Evolutionary conservation across 371 early-diverging fungal species (phyloP).

Genomic region (Dichotomocladium elegans): DNA sequence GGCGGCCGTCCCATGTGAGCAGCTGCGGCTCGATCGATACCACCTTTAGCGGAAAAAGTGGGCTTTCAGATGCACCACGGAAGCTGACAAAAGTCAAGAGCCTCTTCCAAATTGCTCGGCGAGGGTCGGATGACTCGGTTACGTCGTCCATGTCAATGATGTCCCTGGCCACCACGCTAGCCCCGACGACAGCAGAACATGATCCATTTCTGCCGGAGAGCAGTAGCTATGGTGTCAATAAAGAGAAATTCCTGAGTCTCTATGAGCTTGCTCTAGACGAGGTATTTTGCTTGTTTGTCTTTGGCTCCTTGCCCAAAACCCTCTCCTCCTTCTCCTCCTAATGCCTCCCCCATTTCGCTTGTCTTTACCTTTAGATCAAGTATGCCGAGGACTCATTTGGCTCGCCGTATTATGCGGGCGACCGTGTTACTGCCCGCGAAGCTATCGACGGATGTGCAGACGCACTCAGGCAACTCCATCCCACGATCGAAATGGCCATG

Average conservation of each 20-base stretch:
- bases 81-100: background rate
- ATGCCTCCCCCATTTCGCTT: too few relatives aligned
- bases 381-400: slow-evolving; percentile 40
- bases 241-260: slow-evolving; percentile 11
- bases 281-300: too few relatives aligned
- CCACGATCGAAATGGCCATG: slow-evolving; percentile 12
- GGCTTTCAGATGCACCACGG: too few relatives aligned
- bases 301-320: too few relatives aligned
- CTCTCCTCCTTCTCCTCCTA: too few relatives aligned
- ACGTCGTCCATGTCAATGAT: too few relatives aligned
- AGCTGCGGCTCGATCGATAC: slow-evolving; percentile 1
- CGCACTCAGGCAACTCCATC: slow-evolving; percentile 13
- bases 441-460: slow-evolving; percentile 27
- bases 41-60: background rate
- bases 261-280: slow-evolving; percentile 15
- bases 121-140: background rate
- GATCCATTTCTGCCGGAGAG: too few relatives aligned
- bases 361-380: too few relatives aligned
- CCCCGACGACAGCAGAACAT: background rate
- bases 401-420: slow-evolving; percentile 39
- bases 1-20: slow-evolving; percentile 6
- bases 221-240: too few relatives aligned
- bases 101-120: background rate
- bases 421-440: slow-evolving; percentile 33
- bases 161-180: too few relatives aligned